Conservation (phyloP, 2,329 filamentous ascomycete genomes). For the Beauveria medogensis region DNA sequence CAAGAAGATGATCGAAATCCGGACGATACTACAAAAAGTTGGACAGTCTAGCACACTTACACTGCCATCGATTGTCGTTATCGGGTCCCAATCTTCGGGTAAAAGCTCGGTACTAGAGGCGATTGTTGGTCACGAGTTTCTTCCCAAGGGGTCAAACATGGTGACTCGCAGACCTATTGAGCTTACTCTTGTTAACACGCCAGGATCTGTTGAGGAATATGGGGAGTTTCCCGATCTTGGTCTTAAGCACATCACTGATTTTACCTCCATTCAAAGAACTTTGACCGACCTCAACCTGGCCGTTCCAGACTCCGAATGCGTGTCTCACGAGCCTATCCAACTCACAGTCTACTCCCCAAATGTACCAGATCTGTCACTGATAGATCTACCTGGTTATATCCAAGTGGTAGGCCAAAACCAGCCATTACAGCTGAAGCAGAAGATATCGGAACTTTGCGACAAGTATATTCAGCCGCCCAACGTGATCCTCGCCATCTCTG, state of each 20-base stretch:
- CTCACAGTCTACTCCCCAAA: slow-evolving; percentile 92
- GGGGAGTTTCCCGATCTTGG: slow-evolving; percentile 93
- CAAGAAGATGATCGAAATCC: slow-evolving; percentile 99
- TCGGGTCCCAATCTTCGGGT: slow-evolving; percentile 94
- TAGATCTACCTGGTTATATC: slow-evolving; percentile 95
- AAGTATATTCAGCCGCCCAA: slow-evolving; percentile 97
- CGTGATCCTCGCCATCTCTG: slow-evolving; percentile 93
- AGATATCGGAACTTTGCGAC: slow-evolving; percentile 92
- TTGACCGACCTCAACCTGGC: slow-evolving; percentile 91
- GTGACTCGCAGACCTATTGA: slow-evolving; percentile 94
- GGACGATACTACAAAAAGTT: slow-evolving; percentile 81
- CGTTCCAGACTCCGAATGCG: slow-evolving; percentile 83
- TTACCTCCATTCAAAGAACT: slow-evolving; percentile 83
- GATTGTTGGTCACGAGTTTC: slow-evolving; percentile 94
- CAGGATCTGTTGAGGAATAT: slow-evolving; percentile 78
- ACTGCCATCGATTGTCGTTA: slow-evolving; percentile 95
- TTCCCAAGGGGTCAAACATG: slow-evolving; percentile 98
- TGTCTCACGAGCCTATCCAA: slow-evolving; percentile 94
- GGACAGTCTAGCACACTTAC: slow-evolving; percentile 85
- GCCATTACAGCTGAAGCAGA: slow-evolving; percentile 84
- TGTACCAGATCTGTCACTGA: slow-evolving; percentile 89
- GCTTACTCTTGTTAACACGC: slow-evolving; percentile 90
- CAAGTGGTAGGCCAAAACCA: slow-evolving; percentile 91
- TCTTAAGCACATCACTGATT: slow-evolving; percentile 83
- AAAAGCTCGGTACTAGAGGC: slow-evolving; percentile 97